Evolutionary conservation across 208 protist species (phyloP).

Genomic region (Acanthamoeba quina): DNA sequence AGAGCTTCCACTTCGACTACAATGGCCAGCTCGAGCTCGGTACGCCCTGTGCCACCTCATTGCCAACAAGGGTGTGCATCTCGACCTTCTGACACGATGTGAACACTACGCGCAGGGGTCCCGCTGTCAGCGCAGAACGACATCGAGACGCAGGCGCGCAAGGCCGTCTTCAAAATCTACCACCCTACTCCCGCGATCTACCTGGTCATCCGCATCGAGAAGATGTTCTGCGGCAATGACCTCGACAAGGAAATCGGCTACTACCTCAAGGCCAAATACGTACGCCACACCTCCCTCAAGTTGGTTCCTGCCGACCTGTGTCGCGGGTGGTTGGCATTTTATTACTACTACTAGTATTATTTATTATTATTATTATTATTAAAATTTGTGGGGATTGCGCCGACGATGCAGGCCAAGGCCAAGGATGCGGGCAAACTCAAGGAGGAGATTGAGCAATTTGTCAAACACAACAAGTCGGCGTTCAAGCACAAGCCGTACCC

Average conservation of each 20-base stretch:
- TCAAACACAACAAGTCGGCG: background rate
- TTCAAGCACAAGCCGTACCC: background rate
- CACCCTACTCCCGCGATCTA: background rate
- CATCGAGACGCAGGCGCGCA: slow-evolving; percentile 23
- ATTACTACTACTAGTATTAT: too few relatives aligned
- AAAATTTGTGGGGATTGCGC: too few relatives aligned
- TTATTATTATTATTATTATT: too few relatives aligned
- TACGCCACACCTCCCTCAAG: background rate
- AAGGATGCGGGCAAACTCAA: background rate
- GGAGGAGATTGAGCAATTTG: background rate
- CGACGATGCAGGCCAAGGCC: background rate
- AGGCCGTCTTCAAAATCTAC: slow-evolving; percentile 14
- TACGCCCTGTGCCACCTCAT: background rate
- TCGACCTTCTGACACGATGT: too few relatives aligned
- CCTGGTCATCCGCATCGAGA: slow-evolving; percentile 32
- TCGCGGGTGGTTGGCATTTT: too few relatives aligned
- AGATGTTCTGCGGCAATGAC: background rate
- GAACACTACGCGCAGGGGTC: background rate
- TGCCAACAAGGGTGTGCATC: too few relatives aligned
- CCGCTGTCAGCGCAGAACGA: background rate
- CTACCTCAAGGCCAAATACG: slow-evolving; percentile 31
- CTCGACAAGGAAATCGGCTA: slow-evolving; percentile 18
- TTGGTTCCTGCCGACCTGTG: too few relatives aligned
- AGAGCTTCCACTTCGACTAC: slow-evolving; percentile 40
- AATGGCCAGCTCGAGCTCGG: background rate